Conservation (phyloP, 345 rosid genomes). For the Excoecaria cochinchinensis region DNA sequence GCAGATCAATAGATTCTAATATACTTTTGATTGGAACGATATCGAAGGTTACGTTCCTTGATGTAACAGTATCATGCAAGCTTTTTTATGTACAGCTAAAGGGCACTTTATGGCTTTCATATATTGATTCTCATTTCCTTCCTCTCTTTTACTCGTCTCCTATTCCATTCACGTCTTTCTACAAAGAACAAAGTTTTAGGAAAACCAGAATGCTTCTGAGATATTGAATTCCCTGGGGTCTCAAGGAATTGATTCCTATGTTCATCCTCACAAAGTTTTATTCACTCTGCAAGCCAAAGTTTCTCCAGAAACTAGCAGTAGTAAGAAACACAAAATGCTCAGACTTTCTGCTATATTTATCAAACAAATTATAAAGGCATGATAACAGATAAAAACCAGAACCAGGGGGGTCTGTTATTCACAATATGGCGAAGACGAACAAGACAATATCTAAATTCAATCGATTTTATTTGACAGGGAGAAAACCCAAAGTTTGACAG, state of each 20-base stretch:
- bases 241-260: too few relatives aligned
- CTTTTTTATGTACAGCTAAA: too few relatives aligned
- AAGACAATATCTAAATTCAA: neutral
- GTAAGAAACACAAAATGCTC: neutral
- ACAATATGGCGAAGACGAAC: neutral
- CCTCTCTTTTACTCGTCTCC: neutral
- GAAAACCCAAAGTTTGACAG: slow-evolving; percentile 7
- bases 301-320: neutral
- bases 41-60: too few relatives aligned
- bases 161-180: neutral
- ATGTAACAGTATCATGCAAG: too few relatives aligned
- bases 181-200: neutral
- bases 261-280: too few relatives aligned
- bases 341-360: neutral
- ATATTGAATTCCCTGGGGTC: too few relatives aligned
- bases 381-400: neutral
- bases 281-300: too few relatives aligned
- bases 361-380: neutral
- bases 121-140: neutral
- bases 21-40: too few relatives aligned
- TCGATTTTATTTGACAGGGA: slow-evolving; percentile 16
- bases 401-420: slow-evolving; percentile 9
- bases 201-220: too few relatives aligned
- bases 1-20: neutral
- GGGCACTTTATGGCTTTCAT: neutral